Conservation (phyloP, 2,329 filamentous ascomycete species). For the Pestalotiopsis sp. region DNA sequence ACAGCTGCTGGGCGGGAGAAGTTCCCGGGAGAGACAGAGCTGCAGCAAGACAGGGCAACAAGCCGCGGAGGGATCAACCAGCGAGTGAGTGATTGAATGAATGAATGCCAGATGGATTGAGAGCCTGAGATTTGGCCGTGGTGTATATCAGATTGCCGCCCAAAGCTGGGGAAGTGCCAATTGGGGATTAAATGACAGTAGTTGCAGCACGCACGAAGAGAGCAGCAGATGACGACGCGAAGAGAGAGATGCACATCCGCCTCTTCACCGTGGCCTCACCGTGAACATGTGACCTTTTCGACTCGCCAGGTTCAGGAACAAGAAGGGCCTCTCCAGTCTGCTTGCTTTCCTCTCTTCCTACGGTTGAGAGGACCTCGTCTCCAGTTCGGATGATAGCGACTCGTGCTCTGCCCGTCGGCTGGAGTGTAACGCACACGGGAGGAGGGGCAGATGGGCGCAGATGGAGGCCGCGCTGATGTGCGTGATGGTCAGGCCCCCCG, state of each 20-base stretch:
- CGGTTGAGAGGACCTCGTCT: not conserved
- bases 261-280: not conserved
- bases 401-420: not conserved
- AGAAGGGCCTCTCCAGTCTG: not conserved
- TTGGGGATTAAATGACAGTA: not conserved
- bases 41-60: not conserved
- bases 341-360: not conserved
- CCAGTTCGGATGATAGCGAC: not conserved
- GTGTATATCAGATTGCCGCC: slow-evolving; percentile 1
- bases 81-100: not conserved
- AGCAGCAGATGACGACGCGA: not conserved
- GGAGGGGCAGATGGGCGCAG: slow-evolving; percentile 1
- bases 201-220: too few species aligned
- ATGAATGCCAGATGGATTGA: not conserved
- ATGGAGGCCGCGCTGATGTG: not conserved
- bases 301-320: not conserved
- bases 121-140: not conserved
- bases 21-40: not conserved
- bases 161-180: not conserved
- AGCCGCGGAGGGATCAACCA: not conserved
- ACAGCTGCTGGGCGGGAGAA: slow-evolving; percentile 10
- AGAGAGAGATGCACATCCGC: not conserved
- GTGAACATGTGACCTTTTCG: not conserved
- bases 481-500: not conserved
- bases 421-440: not conserved